Evolutionary conservation across 2,329 filamentous ascomycete genomes (phyloP), one percentile per base, ranked within the genome.

Genomic region (Septoria petroselini): DNA sequence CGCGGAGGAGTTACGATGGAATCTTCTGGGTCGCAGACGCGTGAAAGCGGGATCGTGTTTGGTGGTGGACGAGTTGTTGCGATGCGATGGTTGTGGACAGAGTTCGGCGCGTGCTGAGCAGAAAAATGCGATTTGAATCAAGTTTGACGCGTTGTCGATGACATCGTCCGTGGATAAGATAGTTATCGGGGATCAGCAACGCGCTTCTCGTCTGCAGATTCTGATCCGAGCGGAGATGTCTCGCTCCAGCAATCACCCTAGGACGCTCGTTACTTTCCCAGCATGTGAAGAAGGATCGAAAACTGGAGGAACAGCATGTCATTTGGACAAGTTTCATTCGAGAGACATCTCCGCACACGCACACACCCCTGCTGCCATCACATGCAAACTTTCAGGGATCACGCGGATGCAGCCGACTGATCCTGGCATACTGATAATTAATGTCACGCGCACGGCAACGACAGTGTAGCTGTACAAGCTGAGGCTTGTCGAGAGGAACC

Each of bases 71-170:
- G n/a, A n/a, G 23, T 14, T 5, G 14, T 21, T 11, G 25, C 17
- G 15, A 12, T 23, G 18, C 17, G 15, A n/a, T n/a, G n/a, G n/a
- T n/a, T 46, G 31, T 25, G 42, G 9, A 21, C 23, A 40, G 23
- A 34, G 21, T 8, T 31, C 15, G 34, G 38, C 34, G 43, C 35
- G 43, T 33, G 34, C 21, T 30, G 39, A 34, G 15, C 15, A 38
- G 17, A 27, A 17, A 27, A 25, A 38, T 40, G 23, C 9, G 23
- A 27, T 5, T 9, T 27, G 31, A 48, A 48, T 41, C 53, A 53
- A 43, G 53, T 50, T 54, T 53, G 42, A 50, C 50, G 53, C 41
- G 50, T 35, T 25, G 33, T 35, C 43, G 49, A 53, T 53, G 41
- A 50, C 53, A 56, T 56, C 12, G 48, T 48, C 29, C 43, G 33